A percentile compares a stretch with the other conserved stretches of the same genome.
phyloP scores from a whole-genome alignment of 495 filamentous ascomycete species.

The Jackrogersella multiformis region DNA sequence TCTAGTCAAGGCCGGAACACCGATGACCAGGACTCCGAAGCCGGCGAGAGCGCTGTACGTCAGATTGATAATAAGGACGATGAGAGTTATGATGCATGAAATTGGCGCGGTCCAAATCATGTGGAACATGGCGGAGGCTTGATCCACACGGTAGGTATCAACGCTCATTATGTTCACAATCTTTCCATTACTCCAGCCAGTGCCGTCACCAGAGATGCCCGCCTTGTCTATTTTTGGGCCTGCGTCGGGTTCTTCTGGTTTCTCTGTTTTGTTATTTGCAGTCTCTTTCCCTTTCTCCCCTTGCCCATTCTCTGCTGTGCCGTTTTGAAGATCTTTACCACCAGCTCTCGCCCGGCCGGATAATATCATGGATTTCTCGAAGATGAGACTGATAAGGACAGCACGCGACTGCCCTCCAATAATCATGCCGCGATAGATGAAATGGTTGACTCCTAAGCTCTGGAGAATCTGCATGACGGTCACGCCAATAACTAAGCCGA shows the following conservation, averaged over 20 bases:
- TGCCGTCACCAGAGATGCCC: constrained; percentile 69
- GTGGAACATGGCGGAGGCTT: constrained; percentile 87
- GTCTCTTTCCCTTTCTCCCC: constrained; percentile 47
- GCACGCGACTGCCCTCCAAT: constrained; percentile 80
- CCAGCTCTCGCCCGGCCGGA: constrained; percentile 82
- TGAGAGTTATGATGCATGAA: constrained; percentile 76
- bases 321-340: constrained; percentile 54
- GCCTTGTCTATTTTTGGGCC: constrained; percentile 56
- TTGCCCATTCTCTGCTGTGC: constrained; percentile 34
- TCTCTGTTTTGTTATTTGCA: constrained; percentile 46
- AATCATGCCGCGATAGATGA: constrained; percentile 83
- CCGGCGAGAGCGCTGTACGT: constrained; percentile 89
- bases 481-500: constrained; percentile 80
- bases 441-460: constrained; percentile 79
- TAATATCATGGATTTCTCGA: constrained; percentile 83
- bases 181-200: constrained; percentile 89
- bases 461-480: constrained; percentile 78
- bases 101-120: constrained; percentile 88
- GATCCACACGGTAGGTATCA: constrained; percentile 89
- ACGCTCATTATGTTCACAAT: constrained; percentile 93
- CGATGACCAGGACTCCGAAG: constrained; percentile 81
- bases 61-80: constrained; percentile 83
- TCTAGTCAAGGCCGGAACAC: constrained; percentile 75
- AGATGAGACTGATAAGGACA: constrained; percentile 77
- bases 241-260: constrained; percentile 44